Base-by-base conservation (phyloP, 225 moss, liverwort and hornwort species). In the Takakia lepidozioides region DNA sequence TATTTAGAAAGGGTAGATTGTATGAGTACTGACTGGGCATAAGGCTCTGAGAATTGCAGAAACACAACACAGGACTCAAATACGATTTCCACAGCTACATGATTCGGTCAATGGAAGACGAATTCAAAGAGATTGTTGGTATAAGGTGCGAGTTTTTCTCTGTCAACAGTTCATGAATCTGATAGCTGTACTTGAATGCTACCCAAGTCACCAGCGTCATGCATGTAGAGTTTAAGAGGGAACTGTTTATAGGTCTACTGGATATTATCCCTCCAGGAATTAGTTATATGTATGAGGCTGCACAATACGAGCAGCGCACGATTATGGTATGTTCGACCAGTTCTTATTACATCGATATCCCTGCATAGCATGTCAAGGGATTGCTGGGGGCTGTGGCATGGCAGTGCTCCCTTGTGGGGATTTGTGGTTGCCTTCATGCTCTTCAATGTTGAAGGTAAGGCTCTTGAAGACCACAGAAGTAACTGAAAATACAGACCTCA, bases 71-170 rank as follows among this genome's bases (percentile, higher is more conserved):
- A 15, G 65, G 58, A 8, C 55, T 59, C 39, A 71, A 61, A 7
- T 91, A 81, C 58, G 44, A 86, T 51, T 91, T 91, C 34, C 78
- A 86, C 55, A 51, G 45, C 6, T 86, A 86, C 29, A 66, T 91
- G 66, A 59, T 81, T 46, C 68, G 83, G 17, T 83, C 74, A n/a
- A 68, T 91, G 73, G 83, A 83, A 60, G 83, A 86, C 49, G 90
- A 91, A 48, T 84, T 75, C 32, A 68, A 71, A 59, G 55, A 66
- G 46, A 62, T 91, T 32, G 86, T 91, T 2, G 81, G 78, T 48
- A 78, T 91, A 45, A 86, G 72, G 89, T 85, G 34, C 3, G 25
- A 16, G 29, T 35, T 36, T n/a, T n/a, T n/a, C n/a, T n/a, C n/a
- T n/a, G n/a, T n/a, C n/a, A n/a, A n/a, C n/a, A n/a, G n/a, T n/a